phyloP scores from a whole-genome alignment of 768 basidiomycete genomes.

The Leccinum olivaceopallidum region DNA sequence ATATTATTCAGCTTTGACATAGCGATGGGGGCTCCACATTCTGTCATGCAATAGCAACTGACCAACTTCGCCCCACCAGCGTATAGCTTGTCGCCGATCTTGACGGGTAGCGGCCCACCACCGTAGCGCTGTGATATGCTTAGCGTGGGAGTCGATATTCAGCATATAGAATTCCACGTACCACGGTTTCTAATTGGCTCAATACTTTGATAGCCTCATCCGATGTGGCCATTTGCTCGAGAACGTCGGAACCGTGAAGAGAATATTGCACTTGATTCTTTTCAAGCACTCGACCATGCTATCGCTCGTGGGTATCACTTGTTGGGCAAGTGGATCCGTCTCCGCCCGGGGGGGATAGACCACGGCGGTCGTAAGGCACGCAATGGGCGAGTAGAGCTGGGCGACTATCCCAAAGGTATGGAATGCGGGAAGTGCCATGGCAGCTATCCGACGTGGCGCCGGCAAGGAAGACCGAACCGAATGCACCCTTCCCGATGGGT shows the following conservation, averaged over 20 bases:
- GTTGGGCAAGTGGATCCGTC: constrained; percentile 24
- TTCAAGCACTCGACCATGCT: constrained; percentile 39
- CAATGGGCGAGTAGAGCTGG: constrained; percentile 22
- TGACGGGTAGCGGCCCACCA: constrained; percentile 39
- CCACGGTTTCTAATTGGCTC: constrained; percentile 29
- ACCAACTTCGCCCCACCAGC: constrained; percentile 35
- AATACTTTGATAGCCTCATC: constrained; percentile 26
- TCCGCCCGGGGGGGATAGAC: constrained; percentile 31
- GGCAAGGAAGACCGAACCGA: constrained; percentile 2
- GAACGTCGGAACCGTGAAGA: constrained; percentile 41
- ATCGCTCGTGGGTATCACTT: constrained; percentile 39
- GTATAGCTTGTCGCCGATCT: constrained; percentile 36
- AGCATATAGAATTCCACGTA: constrained; percentile 16
- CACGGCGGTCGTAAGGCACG: constrained; percentile 14
- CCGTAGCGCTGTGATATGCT: constrained; percentile 32
- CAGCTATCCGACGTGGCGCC: constrained; percentile 18
- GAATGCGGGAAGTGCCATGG: constrained; percentile 31
- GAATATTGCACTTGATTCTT: constrained; percentile 26
- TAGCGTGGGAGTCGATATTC: background rate
- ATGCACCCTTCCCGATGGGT: too few species aligned
- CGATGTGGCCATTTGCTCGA: constrained; percentile 38
- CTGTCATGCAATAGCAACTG: constrained; percentile 39
- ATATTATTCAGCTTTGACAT: constrained; percentile 5
- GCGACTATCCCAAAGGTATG: constrained; percentile 23
- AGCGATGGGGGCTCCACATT: constrained; percentile 19